Percentiles rank a stretch among this genome's conserved stretches.
Evolutionary conservation across 108 stramenopile species (phyloP).

Genomic region (Cyclotella cryptica): DNA sequence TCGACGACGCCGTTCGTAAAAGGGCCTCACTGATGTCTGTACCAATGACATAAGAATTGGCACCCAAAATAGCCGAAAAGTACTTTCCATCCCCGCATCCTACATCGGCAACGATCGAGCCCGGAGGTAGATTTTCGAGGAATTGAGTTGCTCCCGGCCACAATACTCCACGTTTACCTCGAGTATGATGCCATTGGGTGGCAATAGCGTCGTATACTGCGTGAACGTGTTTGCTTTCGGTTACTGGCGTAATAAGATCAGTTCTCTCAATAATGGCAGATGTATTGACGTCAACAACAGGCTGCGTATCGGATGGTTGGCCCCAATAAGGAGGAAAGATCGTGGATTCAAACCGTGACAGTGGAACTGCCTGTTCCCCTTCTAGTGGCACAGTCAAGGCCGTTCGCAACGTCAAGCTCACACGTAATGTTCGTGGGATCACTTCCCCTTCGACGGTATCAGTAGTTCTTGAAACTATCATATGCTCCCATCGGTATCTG

Average conservation of each 20-base stretch:
- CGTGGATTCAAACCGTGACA: conserved; percentile 61
- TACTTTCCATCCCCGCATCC: conserved; percentile 99
- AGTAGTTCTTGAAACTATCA: conserved; percentile 86
- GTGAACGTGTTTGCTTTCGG: conserved; percentile 94
- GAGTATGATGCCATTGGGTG: conserved; percentile 96
- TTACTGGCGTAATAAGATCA: conserved; percentile 73
- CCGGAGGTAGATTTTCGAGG: conserved; percentile 71
- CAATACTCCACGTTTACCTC: conserved; percentile 92
- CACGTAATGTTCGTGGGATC: conserved; percentile 66
- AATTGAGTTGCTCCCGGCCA: conserved; percentile 97
- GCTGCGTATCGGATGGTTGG: conserved; percentile 16
- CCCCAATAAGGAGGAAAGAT: conserved; percentile 80
- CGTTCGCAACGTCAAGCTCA: conserved; percentile 86
- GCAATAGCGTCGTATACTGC: conserved; percentile 98
- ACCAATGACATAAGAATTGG: conserved; percentile 91
- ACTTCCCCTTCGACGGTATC: conserved; percentile 80
- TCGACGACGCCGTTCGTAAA: conserved; percentile 28
- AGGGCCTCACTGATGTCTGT: conserved; percentile 85
- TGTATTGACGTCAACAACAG: background rate
- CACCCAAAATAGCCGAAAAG: conserved; percentile 77
- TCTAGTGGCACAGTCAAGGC: conserved; percentile 61
- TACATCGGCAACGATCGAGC: conserved; percentile 93
- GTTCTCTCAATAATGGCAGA: conserved; percentile 20
- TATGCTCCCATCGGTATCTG: conserved; percentile 88
- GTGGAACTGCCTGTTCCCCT: conserved; percentile 32